These are phyloP conservation scores for Reticulascus tulasneorum DNA, from an alignment of 2,329 filamentous ascomycete genomes.

Conservation along the genomic window DNA sequence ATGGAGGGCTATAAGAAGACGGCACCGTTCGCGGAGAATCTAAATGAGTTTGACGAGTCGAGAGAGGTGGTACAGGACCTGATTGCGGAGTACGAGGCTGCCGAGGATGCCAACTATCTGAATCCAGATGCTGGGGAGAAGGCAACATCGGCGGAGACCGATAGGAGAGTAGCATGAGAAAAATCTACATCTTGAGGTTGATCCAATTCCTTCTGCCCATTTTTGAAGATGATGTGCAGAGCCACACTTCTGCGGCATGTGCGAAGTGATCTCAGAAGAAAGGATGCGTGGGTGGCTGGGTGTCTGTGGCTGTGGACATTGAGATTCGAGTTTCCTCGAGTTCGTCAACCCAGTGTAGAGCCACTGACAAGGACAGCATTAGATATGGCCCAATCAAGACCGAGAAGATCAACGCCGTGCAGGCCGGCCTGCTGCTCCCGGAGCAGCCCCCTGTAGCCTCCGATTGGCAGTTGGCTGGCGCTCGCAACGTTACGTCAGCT, in stretches of 20 bases:
- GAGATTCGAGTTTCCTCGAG: too few relatives aligned
- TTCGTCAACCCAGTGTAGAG: too few relatives aligned
- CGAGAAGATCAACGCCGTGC: slow-evolving; percentile 62
- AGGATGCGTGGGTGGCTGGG: too few relatives aligned
- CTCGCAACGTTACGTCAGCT: slow-evolving; percentile 61
- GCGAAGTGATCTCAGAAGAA: too few relatives aligned
- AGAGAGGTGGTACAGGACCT: slow-evolving; percentile 86
- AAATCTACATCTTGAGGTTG: too few relatives aligned
- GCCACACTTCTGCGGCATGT: too few relatives aligned
- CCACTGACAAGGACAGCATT: too few relatives aligned
- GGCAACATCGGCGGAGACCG: slow-evolving; percentile 48
- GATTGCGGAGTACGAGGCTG: slow-evolving; percentile 92
- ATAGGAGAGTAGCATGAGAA: slow-evolving; percentile 36
- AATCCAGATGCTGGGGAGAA: slow-evolving; percentile 63
- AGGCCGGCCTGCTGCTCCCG: slow-evolving; percentile 73
- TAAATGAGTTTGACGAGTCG: slow-evolving; percentile 93
- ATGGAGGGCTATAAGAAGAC: slow-evolving; percentile 96
- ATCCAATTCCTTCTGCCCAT: too few relatives aligned
- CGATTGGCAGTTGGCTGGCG: slow-evolving; percentile 73
- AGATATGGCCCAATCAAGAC: slow-evolving; percentile 51
- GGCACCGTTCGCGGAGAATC: slow-evolving; percentile 83
- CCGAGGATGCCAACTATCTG: slow-evolving; percentile 85
- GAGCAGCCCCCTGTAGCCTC: slow-evolving; percentile 73
- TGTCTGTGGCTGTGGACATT: too few relatives aligned
- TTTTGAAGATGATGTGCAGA: too few relatives aligned